phyloP scores from a whole-genome alignment of 1,284 basidiomycete genomes.

The Hymenochaete sp. region DNA sequence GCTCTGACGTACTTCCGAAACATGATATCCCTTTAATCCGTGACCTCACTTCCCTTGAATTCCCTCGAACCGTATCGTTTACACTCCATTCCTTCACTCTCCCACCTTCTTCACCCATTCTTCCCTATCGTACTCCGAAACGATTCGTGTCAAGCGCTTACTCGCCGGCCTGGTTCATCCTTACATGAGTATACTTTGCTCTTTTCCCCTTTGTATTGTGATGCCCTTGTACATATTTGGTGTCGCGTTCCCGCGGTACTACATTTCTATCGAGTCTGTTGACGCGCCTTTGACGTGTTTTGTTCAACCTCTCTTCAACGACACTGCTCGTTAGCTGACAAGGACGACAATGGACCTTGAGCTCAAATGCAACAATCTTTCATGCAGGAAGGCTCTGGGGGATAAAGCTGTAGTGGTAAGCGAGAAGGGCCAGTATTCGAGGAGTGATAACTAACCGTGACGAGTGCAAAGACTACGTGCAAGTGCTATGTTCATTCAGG shows the following conservation, averaged over 20 bases:
- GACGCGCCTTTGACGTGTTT: neutral
- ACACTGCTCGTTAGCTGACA: no score
- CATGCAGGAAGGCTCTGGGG: slow-evolving; percentile 51
- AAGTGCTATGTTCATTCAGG: neutral
- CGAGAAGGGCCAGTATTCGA: slow-evolving; percentile 10
- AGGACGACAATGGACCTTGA: slow-evolving; percentile 44
- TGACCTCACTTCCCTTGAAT: neutral
- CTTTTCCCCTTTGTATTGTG: no score
- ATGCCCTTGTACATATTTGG: neutral
- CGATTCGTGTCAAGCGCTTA: neutral
- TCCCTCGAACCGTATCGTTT: neutral
- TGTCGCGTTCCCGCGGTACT: neutral
- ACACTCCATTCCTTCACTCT: neutral
- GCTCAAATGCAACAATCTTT: slow-evolving; percentile 67
- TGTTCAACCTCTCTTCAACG: neutral
- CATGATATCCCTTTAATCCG: neutral
- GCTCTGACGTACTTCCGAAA: slow-evolving; percentile 21
- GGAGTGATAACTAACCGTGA: neutral
- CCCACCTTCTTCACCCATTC: neutral
- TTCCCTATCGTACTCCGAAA: neutral
- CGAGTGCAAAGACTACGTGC: slow-evolving; percentile 12
- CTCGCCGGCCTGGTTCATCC: neutral
- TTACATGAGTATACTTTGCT: neutral
- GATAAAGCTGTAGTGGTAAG: slow-evolving; percentile 78
- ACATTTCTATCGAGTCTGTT: neutral